A percentile compares a stretch with the other conserved stretches of the same genome.
Evolutionary conservation across 2,329 filamentous ascomycete species (phyloP).

Genomic region (Lachnellula arida): DNA sequence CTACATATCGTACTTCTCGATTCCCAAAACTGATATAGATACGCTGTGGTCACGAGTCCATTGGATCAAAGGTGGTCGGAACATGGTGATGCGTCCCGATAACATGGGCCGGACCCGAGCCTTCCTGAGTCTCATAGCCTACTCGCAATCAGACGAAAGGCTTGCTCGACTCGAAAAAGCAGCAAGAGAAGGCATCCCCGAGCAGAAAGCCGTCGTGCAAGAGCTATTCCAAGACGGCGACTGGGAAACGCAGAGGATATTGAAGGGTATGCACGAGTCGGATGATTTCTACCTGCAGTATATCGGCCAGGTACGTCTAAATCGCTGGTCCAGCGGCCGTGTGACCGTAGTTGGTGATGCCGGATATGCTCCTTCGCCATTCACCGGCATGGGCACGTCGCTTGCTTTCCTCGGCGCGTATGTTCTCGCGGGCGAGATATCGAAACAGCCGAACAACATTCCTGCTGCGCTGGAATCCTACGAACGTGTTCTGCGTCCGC

Average conservation of each 20-base stretch:
- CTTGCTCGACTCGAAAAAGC: not conserved
- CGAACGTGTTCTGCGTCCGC: conserved; percentile 41
- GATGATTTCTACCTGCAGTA: conserved; percentile 44
- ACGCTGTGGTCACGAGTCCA: conserved; percentile 34
- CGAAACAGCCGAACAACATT: conserved; percentile 16
- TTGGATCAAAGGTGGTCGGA: conserved; percentile 32
- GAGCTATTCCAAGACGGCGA: conserved; percentile 43
- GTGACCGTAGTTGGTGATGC: conserved; percentile 52
- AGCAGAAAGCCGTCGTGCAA: conserved; percentile 24
- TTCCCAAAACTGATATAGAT: conserved; percentile 32
- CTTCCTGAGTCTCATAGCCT: conserved; percentile 33
- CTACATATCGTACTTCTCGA: conserved; percentile 36
- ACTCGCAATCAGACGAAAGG: not conserved
- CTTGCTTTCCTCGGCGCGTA: conserved; percentile 48
- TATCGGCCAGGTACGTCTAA: conserved; percentile 41
- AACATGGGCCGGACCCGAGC: conserved; percentile 35
- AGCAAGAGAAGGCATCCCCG: conserved; percentile 29
- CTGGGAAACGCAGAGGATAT: conserved; percentile 41
- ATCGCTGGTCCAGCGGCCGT: conserved; percentile 40
- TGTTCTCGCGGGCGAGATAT: conserved; percentile 51
- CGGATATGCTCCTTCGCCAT: conserved; percentile 47
- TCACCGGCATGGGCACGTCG: conserved; percentile 50
- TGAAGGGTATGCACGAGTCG: conserved; percentile 36
- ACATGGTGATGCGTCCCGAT: conserved; percentile 39
- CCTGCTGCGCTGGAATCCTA: conserved; percentile 40